Evolutionary conservation across 495 filamentous ascomycete genomes (phyloP).

Genomic region (Penicillium daleae): DNA sequence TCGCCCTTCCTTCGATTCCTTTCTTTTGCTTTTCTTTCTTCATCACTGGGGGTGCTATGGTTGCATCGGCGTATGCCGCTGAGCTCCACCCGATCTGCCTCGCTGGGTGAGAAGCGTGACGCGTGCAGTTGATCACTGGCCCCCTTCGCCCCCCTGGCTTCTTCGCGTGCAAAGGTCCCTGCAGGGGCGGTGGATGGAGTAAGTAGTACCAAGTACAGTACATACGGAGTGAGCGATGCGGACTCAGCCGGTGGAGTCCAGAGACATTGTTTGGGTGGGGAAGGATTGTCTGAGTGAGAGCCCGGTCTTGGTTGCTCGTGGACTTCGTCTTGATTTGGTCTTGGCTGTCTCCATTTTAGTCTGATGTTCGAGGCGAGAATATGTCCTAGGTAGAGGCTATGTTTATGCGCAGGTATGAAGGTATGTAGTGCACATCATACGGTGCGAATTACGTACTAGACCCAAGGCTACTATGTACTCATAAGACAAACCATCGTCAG

Average conservation of each 20-base stretch:
- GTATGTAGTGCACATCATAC: not conserved
- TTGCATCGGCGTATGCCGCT: not conserved
- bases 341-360: not conserved
- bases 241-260: not conserved
- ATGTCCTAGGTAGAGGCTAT: not conserved
- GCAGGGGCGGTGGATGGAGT: not conserved
- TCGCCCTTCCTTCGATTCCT: not conserved
- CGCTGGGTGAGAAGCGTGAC: not conserved
- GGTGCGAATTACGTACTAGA: not conserved
- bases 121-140: no score
- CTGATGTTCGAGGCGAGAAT: not conserved
- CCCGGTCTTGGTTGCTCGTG: not conserved
- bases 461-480: not conserved
- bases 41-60: not conserved
- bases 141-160: not conserved
- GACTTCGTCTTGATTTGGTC: not conserved
- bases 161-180: not conserved
- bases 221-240: not conserved
- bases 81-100: not conserved
- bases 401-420: not conserved
- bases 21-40: constrained; percentile 3
- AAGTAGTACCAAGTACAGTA: no score
- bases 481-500: not conserved
- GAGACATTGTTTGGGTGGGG: not conserved
- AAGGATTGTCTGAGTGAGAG: not conserved